Percentiles rank a stretch among this genome's conserved stretches.
These are phyloP conservation scores for Achlya hypogyna DNA, from an alignment of 352 stramenopile species.

Conservation along the genomic window DNA sequence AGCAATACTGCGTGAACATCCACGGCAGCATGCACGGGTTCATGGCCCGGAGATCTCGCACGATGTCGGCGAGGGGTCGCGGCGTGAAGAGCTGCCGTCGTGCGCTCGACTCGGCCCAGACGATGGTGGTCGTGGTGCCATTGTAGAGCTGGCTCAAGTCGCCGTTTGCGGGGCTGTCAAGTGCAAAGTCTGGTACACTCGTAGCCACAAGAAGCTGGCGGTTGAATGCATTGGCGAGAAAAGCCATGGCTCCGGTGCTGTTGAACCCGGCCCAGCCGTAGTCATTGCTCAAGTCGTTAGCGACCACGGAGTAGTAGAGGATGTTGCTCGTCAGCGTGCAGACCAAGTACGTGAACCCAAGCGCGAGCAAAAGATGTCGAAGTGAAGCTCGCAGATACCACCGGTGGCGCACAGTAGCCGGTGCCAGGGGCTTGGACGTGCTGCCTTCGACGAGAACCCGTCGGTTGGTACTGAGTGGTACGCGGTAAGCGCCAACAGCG, in stretches of 20 bases:
- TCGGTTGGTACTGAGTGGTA: too few species aligned
- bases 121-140: background rate
- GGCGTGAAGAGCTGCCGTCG: background rate
- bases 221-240: constrained; percentile 7
- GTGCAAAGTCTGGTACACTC: background rate
- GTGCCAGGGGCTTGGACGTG: too few species aligned
- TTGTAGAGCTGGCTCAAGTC: constrained; percentile 9
- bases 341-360: background rate
- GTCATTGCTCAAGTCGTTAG: constrained; percentile 2
- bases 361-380: too few species aligned
- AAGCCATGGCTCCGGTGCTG: background rate
- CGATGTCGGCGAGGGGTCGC: background rate
- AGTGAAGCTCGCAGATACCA: too few species aligned
- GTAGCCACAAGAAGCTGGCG: background rate
- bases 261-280: constrained; percentile 12
- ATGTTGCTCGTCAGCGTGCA: background rate
- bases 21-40: background rate
- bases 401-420: too few species aligned
- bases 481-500: background rate
- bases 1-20: constrained; percentile 12
- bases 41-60: background rate
- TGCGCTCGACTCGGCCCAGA: constrained; percentile 1
- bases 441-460: too few species aligned
- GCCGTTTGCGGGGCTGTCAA: background rate
- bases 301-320: constrained; percentile 2